Evolutionary conservation across 2,329 filamentous ascomycete genomes (phyloP).

Genomic region (Chaetoscypha palmicola): DNA sequence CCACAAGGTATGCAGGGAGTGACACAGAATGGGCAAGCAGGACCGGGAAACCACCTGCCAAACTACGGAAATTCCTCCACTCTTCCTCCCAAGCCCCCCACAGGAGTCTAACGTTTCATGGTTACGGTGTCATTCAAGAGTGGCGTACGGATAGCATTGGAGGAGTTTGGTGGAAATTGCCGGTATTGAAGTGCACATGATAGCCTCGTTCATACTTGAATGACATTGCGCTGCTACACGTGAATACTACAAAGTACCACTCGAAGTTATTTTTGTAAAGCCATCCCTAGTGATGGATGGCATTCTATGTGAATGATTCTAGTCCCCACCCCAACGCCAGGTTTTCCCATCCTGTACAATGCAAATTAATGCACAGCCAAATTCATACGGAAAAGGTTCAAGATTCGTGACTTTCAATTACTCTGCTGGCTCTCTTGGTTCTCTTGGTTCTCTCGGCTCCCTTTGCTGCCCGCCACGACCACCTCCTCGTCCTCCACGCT

Average conservation of each 20-base stretch:
- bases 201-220: slow-evolving; percentile 21
- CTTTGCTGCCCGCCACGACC: slow-evolving; percentile 36
- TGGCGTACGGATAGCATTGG: slow-evolving; percentile 33
- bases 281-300: slow-evolving; percentile 9
- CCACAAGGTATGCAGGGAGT: slow-evolving; percentile 20
- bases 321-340: slow-evolving; percentile 41
- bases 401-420: slow-evolving; percentile 24
- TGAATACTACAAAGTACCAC: slow-evolving; percentile 21
- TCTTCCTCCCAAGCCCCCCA: slow-evolving; percentile 48
- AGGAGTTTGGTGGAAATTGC: slow-evolving; percentile 29
- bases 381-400: slow-evolving; percentile 27
- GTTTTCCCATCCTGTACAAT: slow-evolving; percentile 33
- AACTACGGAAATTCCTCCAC: slow-evolving; percentile 49
- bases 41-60: slow-evolving; percentile 46
- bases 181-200: slow-evolving; percentile 26
- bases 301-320: slow-evolving; percentile 27
- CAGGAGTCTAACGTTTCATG: slow-evolving; percentile 29
- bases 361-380: slow-evolving; percentile 24
- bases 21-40: slow-evolving; percentile 25
- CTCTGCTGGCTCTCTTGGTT: slow-evolving; percentile 45
- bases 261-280: neutral
- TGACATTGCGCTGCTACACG: slow-evolving; percentile 28
- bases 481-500: slow-evolving; percentile 44
- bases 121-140: slow-evolving; percentile 25
- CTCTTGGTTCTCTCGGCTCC: slow-evolving; percentile 35